Evolutionary conservation across 108 stramenopile species (phyloP).

Genomic region (Nitzschia sp.): DNA sequence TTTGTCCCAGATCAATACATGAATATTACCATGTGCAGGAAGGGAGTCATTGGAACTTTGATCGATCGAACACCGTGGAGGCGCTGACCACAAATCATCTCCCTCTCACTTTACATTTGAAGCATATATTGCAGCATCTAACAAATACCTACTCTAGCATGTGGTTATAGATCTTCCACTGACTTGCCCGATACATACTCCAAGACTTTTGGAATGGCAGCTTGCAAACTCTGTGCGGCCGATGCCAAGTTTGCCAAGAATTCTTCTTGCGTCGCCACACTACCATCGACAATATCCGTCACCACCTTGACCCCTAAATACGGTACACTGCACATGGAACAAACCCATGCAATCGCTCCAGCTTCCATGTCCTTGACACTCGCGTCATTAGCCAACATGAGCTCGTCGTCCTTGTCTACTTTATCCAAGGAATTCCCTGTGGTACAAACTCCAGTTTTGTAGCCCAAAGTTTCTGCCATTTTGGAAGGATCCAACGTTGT

Average conservation of each 20-base stretch:
- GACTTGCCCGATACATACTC: constrained; percentile 55
- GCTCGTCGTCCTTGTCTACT: constrained; percentile 72
- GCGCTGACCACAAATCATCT: too few relatives aligned
- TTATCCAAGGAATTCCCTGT: constrained; percentile 94
- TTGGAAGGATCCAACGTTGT: constrained; percentile 50
- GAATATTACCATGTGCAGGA: too few relatives aligned
- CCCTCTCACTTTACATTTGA: too few relatives aligned
- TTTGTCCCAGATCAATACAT: too few relatives aligned
- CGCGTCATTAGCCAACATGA: constrained; percentile 87
- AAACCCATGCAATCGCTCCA: constrained; percentile 91
- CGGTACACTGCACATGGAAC: constrained; percentile 70
- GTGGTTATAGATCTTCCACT: constrained; percentile 8
- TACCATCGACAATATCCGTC: constrained; percentile 95
- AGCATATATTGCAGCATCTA: too few relatives aligned
- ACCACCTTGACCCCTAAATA: constrained; percentile 96
- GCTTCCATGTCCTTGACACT: constrained; percentile 98
- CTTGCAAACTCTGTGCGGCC: constrained; percentile 89
- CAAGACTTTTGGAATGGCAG: constrained; percentile 87
- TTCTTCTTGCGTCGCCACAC: constrained; percentile 88
- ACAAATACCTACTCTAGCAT: too few relatives aligned
- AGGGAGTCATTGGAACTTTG: too few relatives aligned
- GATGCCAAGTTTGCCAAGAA: constrained; percentile 92
- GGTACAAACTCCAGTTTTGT: constrained; percentile 90
- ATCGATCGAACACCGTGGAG: too few relatives aligned
- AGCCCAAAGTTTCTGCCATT: constrained; percentile 43